Percentiles rank a stretch among this genome's conserved stretches.
Conservation (phyloP, 140 eudicot species). For the Cichorium intybus region DNA sequence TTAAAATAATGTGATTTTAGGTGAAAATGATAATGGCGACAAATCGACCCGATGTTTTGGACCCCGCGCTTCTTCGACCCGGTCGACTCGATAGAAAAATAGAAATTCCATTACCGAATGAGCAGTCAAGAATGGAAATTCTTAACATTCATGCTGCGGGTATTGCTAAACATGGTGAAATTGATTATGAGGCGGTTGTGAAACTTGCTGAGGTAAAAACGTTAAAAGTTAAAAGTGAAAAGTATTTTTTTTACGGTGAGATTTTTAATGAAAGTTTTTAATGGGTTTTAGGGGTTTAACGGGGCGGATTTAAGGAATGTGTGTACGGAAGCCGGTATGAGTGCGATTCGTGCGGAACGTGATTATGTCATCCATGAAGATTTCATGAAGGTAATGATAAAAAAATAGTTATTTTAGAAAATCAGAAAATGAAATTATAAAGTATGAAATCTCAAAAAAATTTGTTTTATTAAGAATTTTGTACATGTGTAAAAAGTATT, state of each 20-base stretch:
- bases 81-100: constrained; percentile 96
- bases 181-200: constrained; percentile 92
- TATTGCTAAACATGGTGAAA: constrained; percentile 97
- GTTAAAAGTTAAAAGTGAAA: background rate
- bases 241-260: background rate
- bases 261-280: background rate
- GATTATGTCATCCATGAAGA: constrained; percentile 98
- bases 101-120: constrained; percentile 93
- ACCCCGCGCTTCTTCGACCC: constrained; percentile 98
- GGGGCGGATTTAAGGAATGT: constrained; percentile 97
- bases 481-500: too few species aligned
- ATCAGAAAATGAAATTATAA: too few species aligned
- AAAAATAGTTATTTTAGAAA: too few species aligned
- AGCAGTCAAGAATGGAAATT: constrained; percentile 94
- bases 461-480: too few species aligned
- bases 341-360: constrained; percentile 96
- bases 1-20: constrained; percentile 29
- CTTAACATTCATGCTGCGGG: constrained; percentile 94
- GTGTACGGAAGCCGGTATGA: constrained; percentile 99
- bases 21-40: constrained; percentile 99
- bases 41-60: constrained; percentile 94
- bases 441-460: too few species aligned
- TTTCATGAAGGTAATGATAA: constrained; percentile 98
- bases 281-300: constrained; percentile 74
- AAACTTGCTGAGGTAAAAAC: constrained; percentile 89